A percentile compares a stretch with the other conserved stretches of the same genome.
These are phyloP conservation scores for Pichia thaimueangensis DNA, from an alignment of 805 yeast genomes.

Conservation along the genomic window DNA sequence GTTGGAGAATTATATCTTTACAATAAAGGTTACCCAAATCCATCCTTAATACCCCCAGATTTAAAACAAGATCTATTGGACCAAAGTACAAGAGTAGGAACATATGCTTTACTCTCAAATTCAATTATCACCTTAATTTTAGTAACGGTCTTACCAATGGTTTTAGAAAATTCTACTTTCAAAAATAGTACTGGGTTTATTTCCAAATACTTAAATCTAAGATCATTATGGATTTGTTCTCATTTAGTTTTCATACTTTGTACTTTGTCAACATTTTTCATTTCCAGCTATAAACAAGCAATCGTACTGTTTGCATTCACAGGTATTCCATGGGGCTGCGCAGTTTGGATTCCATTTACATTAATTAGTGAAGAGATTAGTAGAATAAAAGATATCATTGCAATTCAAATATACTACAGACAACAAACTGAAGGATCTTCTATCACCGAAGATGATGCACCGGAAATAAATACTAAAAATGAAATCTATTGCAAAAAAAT, in stretches of 20 bases:
- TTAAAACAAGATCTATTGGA: conserved; percentile 32
- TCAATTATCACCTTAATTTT: conserved; percentile 41
- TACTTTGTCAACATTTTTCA: conserved; percentile 41
- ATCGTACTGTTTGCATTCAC: conserved; percentile 43
- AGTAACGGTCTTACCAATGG: conserved; percentile 39
- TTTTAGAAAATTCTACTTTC: conserved; percentile 27
- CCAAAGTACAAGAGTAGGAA: conserved; percentile 45
- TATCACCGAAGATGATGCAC: conserved; percentile 9
- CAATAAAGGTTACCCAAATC: conserved; percentile 34
- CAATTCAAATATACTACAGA: conserved; percentile 22
- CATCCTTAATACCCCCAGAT: conserved; percentile 36
- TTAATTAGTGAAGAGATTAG: conserved; percentile 52
- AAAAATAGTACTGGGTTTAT: not conserved
- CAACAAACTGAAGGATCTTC: conserved; percentile 10
- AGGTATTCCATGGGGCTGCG: conserved; percentile 61
- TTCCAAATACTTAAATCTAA: conserved; percentile 22
- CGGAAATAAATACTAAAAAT: conserved; percentile 4
- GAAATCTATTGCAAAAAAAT: conserved; percentile 17
- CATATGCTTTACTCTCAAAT: conserved; percentile 44
- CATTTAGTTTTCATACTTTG: conserved; percentile 45
- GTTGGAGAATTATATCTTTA: conserved; percentile 51
- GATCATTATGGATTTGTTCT: conserved; percentile 43
- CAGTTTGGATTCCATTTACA: conserved; percentile 63
- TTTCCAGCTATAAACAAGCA: conserved; percentile 36
- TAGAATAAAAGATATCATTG: conserved; percentile 43